phyloP scores from a whole-genome alignment of 192 early-diverging fungal genomes.

The Diversispora eburnea region DNA sequence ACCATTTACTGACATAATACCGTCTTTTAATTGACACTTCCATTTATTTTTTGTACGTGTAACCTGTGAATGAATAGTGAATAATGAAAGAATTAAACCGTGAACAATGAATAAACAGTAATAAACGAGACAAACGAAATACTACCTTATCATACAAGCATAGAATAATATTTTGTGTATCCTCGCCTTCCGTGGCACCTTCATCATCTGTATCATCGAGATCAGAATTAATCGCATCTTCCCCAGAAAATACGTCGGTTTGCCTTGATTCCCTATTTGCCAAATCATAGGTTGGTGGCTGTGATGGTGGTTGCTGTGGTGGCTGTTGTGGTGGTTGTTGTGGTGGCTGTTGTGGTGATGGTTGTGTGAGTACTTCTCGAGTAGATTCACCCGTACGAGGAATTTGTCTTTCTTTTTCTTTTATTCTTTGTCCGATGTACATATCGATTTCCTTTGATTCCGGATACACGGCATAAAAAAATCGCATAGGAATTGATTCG shows the following conservation, averaged over 20 bases:
- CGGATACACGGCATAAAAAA: neutral
- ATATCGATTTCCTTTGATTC: neutral
- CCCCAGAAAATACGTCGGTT: constrained; percentile 24
- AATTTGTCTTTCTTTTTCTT: neutral
- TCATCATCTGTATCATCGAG: constrained; percentile 70
- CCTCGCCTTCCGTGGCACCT: constrained; percentile 53
- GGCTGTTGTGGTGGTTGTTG: neutral
- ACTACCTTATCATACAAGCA: constrained; percentile 74
- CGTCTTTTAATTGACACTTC: constrained; percentile 96
- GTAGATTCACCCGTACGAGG: neutral
- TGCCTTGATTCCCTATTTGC: neutral
- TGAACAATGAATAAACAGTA: constrained; percentile 5
- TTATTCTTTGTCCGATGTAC: neutral
- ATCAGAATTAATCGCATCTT: constrained; percentile 69
- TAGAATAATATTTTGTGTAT: constrained; percentile 69
- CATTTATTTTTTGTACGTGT: constrained; percentile 97
- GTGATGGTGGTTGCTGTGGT: neutral
- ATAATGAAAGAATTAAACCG: constrained; percentile 19
- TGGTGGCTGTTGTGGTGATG: neutral
- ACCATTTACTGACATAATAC: constrained; percentile 93
- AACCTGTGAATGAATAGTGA: constrained; percentile 45
- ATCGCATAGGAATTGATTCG: constrained; percentile 1
- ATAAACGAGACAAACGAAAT: no score
- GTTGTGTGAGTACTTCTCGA: no score
- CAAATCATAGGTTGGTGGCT: neutral